Evolutionary conservation across 1,284 basidiomycete species (phyloP), one percentile per base, ranked within the genome.

Genomic region (Cryptococcus jaspeensis): DNA sequence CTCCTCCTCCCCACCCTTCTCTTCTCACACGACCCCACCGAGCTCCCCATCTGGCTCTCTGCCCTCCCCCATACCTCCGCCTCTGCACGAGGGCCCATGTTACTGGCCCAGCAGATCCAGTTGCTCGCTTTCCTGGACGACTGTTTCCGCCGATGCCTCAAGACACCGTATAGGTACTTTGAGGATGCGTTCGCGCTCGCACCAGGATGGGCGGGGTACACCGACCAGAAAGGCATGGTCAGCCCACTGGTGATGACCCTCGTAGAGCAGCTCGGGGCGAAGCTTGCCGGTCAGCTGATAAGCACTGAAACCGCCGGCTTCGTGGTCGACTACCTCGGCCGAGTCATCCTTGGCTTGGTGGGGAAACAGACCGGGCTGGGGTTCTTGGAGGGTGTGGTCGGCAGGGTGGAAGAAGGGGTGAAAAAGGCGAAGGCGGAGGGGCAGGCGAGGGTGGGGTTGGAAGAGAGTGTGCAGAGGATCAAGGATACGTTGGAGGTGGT

Each of bases 131-230:
- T 96, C 77, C 64, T 96, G 13, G 93, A 98, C 65, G 90, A 93
- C 46, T 95, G 90, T 68, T 80, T 89, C 7, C 86, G 88, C 55
- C 83, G 90, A n/a, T 92, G 87, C 63, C 70, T 87, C 61, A 92
- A 90, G 77, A 89, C 87, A 0, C 89, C 92, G 0, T 90, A 94
- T 73, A 84, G 86, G 38, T 98, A 96, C 71, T 81, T 95, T 53
- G 93, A 97, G 67, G 85, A 87, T 12, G 72, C 83, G 53, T 79
- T 80, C 28, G 59, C 65, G 2, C 52, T 73, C 25, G 51, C 65
- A 2, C 65, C 69, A 0, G 59, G 66, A 9, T 62, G 58, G 37
- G 58, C 65, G 48, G 23, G 63, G 5, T 59, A 54, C 39, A 18
- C 56, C 32, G 50, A 53, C 51, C 64, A 25, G 40, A 40, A 52